A percentile compares a stretch with the other conserved stretches of the same genome.
phyloP scores from a whole-genome alignment of 192 early-diverging fungal genomes.

The Coemansia sp. region DNA sequence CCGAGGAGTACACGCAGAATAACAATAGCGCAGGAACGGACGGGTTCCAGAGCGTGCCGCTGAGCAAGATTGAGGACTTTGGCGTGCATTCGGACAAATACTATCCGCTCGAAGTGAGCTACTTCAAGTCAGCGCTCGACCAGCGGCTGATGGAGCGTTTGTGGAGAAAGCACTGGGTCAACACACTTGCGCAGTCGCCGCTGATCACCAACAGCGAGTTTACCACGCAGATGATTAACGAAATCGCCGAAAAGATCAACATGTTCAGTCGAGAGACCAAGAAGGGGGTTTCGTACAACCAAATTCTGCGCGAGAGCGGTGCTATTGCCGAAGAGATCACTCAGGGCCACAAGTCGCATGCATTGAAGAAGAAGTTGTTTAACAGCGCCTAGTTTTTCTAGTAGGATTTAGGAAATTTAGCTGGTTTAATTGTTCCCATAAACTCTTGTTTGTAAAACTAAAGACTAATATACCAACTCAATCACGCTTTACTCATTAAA shows the following conservation, averaged over 20 bases:
- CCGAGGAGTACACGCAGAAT: conserved; percentile 57
- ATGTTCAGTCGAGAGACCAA: conserved; percentile 27
- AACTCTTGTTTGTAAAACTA: not conserved
- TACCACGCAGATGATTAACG: conserved; percentile 45
- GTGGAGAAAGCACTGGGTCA: conserved; percentile 99
- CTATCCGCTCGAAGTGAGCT: conserved; percentile 86
- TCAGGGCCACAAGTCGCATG: conserved; percentile 45
- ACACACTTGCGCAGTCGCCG: conserved; percentile 90
- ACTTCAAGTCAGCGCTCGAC: conserved; percentile 93
- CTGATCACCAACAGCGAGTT: conserved; percentile 69
- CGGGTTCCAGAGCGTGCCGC: conserved; percentile 62
- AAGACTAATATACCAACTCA: not conserved
- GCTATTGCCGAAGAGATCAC: conserved; percentile 43
- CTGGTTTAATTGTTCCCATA: not conserved
- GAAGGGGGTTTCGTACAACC: conserved; percentile 26
- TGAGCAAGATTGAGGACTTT: conserved; percentile 97
- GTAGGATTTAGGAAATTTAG: not conserved
- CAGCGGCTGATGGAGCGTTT: conserved; percentile 81
- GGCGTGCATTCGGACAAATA: conserved; percentile 88
- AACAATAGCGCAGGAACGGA: conserved; percentile 4
- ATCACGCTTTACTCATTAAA: too few species aligned
- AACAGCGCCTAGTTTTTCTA: not conserved
- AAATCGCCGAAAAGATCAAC: conserved; percentile 42
- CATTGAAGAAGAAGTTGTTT: conserved; percentile 46
- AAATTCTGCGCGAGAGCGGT: conserved; percentile 43